phyloP scores from a whole-genome alignment of 1,284 basidiomycete genomes.

The Ustilago shanxiensis region DNA sequence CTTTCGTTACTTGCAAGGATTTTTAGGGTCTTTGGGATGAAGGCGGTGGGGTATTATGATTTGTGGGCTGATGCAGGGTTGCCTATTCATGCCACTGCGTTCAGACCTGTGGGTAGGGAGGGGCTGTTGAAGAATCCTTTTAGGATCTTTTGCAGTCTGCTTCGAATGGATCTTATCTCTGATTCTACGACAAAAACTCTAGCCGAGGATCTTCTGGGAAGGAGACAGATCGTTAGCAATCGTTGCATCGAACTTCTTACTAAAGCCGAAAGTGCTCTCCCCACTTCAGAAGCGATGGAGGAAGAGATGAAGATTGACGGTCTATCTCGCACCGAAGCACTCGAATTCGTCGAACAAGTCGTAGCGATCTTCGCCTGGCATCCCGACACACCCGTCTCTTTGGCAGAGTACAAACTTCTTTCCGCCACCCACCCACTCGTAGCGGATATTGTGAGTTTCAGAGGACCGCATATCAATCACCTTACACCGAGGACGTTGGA shows the following conservation, averaged over 20 bases:
- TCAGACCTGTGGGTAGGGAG: constrained; percentile 67
- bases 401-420: constrained; percentile 67
- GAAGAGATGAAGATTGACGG: constrained; percentile 19
- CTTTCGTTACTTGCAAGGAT: constrained; percentile 70
- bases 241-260: constrained; percentile 63
- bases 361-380: constrained; percentile 72
- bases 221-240: constrained; percentile 70
- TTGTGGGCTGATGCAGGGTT: constrained; percentile 69
- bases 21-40: constrained; percentile 71
- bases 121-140: constrained; percentile 71
- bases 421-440: constrained; percentile 69
- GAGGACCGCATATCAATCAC: constrained; percentile 72
- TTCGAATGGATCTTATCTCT: constrained; percentile 70
- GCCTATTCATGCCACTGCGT: constrained; percentile 72
- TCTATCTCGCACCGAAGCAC: constrained; percentile 11
- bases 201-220: constrained; percentile 61
- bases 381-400: constrained; percentile 67
- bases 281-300: constrained; percentile 50
- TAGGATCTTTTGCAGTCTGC: constrained; percentile 71
- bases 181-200: constrained; percentile 61
- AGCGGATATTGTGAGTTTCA: constrained; percentile 72
- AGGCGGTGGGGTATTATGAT: constrained; percentile 72
- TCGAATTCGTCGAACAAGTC: constrained; percentile 68
- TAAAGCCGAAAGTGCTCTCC: constrained; percentile 66
- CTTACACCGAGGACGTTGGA: constrained; percentile 72